Percentiles rank a stretch among this genome's conserved stretches.
Evolutionary conservation across 2,329 filamentous ascomycete species (phyloP).

Genomic region (Plectosphaerella cucumerina): DNA sequence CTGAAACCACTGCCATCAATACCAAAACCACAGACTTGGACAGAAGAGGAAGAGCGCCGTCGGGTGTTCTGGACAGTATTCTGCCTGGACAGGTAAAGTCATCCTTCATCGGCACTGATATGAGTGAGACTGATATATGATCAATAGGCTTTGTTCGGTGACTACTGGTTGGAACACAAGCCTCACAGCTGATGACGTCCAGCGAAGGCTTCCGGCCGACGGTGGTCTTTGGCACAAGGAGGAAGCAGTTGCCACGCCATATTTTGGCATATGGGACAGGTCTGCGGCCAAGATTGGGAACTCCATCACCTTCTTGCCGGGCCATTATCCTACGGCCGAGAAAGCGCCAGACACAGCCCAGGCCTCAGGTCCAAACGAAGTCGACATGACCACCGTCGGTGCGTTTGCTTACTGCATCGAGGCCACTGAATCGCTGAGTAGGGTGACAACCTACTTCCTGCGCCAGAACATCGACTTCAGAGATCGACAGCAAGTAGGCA

Average conservation of each 20-base stretch:
- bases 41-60: conserved; percentile 24
- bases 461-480: conserved; percentile 35
- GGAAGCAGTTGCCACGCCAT: conserved; percentile 33
- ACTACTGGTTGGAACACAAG: conserved; percentile 27
- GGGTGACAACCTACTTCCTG: conserved; percentile 39
- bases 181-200: conserved; percentile 25
- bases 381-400: conserved; percentile 33
- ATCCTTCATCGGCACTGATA: fast-evolving
- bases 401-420: conserved; percentile 43
- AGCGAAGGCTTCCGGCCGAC: conserved; percentile 26
- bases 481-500: conserved; percentile 32
- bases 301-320: conserved; percentile 31
- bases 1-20: conserved; percentile 21
- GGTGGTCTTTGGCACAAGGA: conserved; percentile 35
- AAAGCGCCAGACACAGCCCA: conserved; percentile 11
- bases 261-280: conserved; percentile 40
- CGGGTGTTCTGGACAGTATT: conserved; percentile 29
- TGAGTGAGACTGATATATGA: too few species aligned
- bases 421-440: conserved; percentile 40
- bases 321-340: conserved; percentile 21
- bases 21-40: conserved; percentile 23
- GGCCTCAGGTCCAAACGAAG: conserved; percentile 5
- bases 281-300: conserved; percentile 32
- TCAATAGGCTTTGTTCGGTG: conserved; percentile 20
- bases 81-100: conserved; percentile 24